phyloP scores from a whole-genome alignment of 768 basidiomycete species.

The Amanita pallidorosea region DNA sequence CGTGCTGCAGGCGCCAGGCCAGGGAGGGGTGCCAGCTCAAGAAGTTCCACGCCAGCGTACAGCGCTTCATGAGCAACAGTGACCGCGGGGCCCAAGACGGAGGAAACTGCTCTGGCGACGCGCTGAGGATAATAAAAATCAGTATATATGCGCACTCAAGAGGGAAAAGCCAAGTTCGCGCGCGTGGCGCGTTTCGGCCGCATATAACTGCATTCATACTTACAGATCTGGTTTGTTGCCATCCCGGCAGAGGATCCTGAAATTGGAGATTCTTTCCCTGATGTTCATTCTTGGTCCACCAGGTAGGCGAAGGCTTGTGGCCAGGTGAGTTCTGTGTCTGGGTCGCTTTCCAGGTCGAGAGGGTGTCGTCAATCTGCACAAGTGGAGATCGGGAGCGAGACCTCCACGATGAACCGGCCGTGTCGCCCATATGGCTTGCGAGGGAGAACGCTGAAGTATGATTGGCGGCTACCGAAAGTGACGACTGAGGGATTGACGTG shows the following conservation, averaged over 20 bases:
- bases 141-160: not conserved
- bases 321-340: not conserved
- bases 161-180: not conserved
- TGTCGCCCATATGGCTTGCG: not conserved
- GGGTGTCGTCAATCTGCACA: slow-evolving; percentile 2
- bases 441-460: not conserved
- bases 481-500: not conserved
- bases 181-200: not conserved
- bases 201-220: slow-evolving; percentile 4
- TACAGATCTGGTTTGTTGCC: slow-evolving; percentile 25
- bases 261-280: slow-evolving; percentile 24
- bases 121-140: slow-evolving; percentile 15
- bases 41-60: slow-evolving; percentile 20
- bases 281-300: slow-evolving; percentile 17
- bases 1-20: slow-evolving; percentile 39
- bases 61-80: slow-evolving; percentile 28
- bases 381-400: slow-evolving; percentile 3
- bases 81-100: slow-evolving; percentile 22
- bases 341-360: not conserved
- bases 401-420: not conserved
- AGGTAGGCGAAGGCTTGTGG: slow-evolving; percentile 14
- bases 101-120: slow-evolving; percentile 19
- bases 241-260: slow-evolving; percentile 27
- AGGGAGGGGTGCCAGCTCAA: slow-evolving; percentile 38
- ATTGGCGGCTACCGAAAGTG: not conserved